These are phyloP conservation scores for Phytophthora sp. DNA, from an alignment of 352 stramenopile genomes.

Conservation along the genomic window DNA sequence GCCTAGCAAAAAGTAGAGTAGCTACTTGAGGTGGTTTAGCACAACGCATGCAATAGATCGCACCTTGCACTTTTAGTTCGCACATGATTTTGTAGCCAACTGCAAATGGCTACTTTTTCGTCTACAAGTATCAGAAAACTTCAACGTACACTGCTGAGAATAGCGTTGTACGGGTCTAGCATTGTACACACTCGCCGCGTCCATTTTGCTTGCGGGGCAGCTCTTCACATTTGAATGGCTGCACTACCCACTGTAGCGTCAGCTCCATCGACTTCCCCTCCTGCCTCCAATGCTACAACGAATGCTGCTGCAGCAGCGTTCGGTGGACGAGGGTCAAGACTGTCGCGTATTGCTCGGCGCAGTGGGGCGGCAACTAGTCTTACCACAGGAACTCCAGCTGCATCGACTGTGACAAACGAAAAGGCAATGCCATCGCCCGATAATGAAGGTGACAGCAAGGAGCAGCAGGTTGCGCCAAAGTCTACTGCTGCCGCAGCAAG, in stretches of 20 bases:
- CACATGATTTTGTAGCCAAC: conserved; percentile 2
- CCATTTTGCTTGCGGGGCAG: background rate
- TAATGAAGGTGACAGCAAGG: conserved; percentile 47
- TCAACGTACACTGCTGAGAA: conserved; percentile 9
- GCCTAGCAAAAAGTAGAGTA: conserved; percentile 57
- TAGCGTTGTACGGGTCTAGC: background rate
- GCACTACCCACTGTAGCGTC: conserved; percentile 15
- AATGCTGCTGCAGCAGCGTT: conserved; percentile 8
- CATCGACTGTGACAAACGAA: conserved; percentile 6
- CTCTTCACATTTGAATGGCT: conserved; percentile 14
- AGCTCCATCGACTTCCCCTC: background rate
- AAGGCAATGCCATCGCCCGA: background rate
- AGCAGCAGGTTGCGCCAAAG: conserved; percentile 35
- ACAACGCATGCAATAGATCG: background rate
- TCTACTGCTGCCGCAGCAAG: background rate
- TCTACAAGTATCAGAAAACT: conserved; percentile 14
- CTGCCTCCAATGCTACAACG: background rate
- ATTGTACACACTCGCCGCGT: background rate
- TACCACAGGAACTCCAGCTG: background rate
- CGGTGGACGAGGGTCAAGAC: conserved; percentile 4
- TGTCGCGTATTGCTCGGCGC: conserved; percentile 18
- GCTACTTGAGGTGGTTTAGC: background rate
- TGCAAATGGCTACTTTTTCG: conserved; percentile 1
- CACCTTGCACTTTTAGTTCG: background rate
- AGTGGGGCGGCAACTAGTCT: conserved; percentile 3